phyloP scores from a whole-genome alignment of 192 early-diverging fungal species.

The Spizellomyces sp. region DNA sequence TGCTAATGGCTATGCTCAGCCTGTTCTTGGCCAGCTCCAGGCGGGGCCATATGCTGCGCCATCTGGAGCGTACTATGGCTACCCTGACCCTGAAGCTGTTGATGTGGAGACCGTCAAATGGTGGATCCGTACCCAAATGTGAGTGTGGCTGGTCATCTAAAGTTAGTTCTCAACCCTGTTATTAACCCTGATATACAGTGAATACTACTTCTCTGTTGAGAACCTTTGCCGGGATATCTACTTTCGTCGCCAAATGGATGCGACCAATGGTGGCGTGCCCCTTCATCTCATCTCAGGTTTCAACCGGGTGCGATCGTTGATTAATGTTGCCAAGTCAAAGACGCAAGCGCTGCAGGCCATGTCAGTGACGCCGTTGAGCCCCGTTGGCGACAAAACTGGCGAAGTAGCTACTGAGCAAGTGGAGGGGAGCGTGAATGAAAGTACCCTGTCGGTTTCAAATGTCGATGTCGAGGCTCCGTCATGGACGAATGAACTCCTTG shows the following conservation, averaged over 20 bases:
- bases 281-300: conserved; percentile 80
- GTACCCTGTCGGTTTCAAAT: background rate
- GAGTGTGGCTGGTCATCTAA: conserved; percentile 6
- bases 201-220: conserved; percentile 97
- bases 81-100: conserved; percentile 24
- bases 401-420: background rate
- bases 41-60: too few relatives aligned
- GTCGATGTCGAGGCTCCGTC: conserved; percentile 20
- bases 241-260: conserved; percentile 91
- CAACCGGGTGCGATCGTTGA: conserved; percentile 71
- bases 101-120: conserved; percentile 44
- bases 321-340: conserved; percentile 32
- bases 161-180: too few relatives aligned
- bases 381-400: background rate
- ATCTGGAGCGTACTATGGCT: conserved; percentile 18
- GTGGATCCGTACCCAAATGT: conserved; percentile 50
- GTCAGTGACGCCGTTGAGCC: background rate
- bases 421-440: background rate
- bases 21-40: too few relatives aligned
- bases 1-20: background rate
- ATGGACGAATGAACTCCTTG: conserved; percentile 35
- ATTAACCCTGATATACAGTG: conserved; percentile 42
- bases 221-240: conserved; percentile 96
- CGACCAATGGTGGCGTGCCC: conserved; percentile 76
- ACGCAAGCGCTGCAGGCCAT: conserved; percentile 4